These are phyloP conservation scores for Mangifera indica DNA, from an alignment of 345 rosid genomes.

Conservation along the genomic window DNA sequence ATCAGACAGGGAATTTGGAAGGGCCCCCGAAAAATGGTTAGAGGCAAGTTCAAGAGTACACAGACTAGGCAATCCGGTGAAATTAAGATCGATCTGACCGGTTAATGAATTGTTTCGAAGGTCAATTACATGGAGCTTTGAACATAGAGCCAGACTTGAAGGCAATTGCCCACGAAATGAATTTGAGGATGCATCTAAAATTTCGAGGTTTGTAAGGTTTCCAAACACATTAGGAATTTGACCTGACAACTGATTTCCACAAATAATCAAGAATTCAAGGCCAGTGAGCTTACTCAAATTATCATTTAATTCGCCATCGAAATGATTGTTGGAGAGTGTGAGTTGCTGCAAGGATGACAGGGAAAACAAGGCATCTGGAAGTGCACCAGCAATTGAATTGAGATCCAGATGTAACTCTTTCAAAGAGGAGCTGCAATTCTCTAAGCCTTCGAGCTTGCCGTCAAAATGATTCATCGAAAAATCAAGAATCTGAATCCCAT, in stretches of 20 bases:
- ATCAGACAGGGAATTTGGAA: constrained; percentile 69
- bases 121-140: constrained; percentile 65
- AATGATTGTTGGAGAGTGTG: constrained; percentile 58
- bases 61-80: constrained; percentile 56
- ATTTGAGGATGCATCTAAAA: constrained; percentile 67
- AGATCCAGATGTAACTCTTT: constrained; percentile 50
- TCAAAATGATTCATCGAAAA: constrained; percentile 61
- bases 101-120: constrained; percentile 77
- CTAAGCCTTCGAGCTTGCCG: constrained; percentile 58
- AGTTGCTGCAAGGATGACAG: constrained; percentile 49
- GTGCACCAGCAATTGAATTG: constrained; percentile 55
- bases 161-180: constrained; percentile 69
- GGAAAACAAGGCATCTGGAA: constrained; percentile 58
- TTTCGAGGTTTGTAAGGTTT: constrained; percentile 54
- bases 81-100: constrained; percentile 66
- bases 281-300: constrained; percentile 68
- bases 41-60: constrained; percentile 68
- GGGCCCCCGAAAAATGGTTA: constrained; percentile 61
- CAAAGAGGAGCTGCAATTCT: constrained; percentile 54
- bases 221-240: constrained; percentile 63
- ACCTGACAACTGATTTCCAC: constrained; percentile 64
- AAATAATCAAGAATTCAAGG: constrained; percentile 52
- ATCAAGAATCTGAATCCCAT: constrained; percentile 60
- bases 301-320: constrained; percentile 58
- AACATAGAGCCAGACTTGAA: constrained; percentile 58